Conservation (phyloP, 305 asterid species). For the Solanum hybrid region DNA sequence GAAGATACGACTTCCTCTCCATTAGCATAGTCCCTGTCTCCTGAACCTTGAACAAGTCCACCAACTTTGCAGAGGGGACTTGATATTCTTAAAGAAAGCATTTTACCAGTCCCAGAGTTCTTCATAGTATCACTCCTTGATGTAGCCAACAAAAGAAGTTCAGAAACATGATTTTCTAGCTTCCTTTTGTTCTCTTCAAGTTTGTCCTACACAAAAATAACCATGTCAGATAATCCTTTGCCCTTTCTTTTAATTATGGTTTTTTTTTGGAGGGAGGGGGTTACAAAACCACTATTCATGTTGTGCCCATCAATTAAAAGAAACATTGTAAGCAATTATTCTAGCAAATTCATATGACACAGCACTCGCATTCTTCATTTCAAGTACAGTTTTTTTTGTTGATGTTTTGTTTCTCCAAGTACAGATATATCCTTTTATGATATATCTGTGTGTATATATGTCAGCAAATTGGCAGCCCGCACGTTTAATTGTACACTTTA, state of each 20-base stretch:
- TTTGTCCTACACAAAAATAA: conserved; percentile 40
- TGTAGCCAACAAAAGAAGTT: conserved; percentile 37
- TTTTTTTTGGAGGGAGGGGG: neutral
- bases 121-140: conserved; percentile 37
- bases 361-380: neutral
- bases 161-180: conserved; percentile 36
- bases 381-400: neutral
- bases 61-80: conserved; percentile 52
- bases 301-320: neutral
- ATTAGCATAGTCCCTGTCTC: conserved; percentile 41
- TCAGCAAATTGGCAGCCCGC: neutral
- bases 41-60: conserved; percentile 44
- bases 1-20: conserved; percentile 52
- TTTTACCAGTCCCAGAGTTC: conserved; percentile 30
- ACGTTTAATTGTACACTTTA: neutral
- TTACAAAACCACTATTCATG: neutral
- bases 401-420: neutral
- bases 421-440: neutral
- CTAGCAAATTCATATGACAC: neutral
- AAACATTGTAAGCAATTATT: neutral
- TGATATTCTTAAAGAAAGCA: conserved; percentile 54
- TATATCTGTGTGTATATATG: neutral
- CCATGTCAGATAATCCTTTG: neutral
- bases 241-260: neutral
- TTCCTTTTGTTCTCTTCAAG: conserved; percentile 39